These are phyloP conservation scores for Capillidium rhysosporum DNA, from an alignment of 371 early-diverging fungal genomes.

Conservation along the genomic window DNA sequence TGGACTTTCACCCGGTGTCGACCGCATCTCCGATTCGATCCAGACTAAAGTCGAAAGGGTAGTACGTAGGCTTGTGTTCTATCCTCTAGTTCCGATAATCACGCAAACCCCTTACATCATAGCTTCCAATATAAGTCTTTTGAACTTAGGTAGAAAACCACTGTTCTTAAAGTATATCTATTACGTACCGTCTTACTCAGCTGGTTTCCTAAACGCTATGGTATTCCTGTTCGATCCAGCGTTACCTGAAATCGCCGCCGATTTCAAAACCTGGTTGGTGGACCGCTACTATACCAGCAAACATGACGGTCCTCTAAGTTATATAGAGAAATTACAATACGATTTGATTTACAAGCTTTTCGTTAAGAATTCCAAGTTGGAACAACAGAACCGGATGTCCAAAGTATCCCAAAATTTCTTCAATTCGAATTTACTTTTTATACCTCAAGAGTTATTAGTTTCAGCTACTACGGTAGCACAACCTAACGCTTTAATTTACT, in stretches of 20 bases:
- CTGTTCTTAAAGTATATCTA: conserved; percentile 1
- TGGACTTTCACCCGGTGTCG: background rate
- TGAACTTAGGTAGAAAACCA: background rate
- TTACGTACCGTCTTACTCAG: conserved; percentile 6
- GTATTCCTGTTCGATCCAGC: conserved; percentile 7
- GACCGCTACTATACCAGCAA: background rate
- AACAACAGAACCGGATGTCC: background rate
- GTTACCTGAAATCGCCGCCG: conserved; percentile 1
- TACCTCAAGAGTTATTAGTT: conserved; percentile 6
- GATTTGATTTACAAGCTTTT: background rate
- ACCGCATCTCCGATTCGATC: conserved; percentile 1
- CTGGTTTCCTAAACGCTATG: conserved; percentile 1
- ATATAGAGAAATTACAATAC: background rate
- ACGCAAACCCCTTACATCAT: conserved; percentile 7
- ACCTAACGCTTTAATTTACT: no score
- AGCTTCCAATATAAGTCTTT: background rate
- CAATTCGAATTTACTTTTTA: background rate
- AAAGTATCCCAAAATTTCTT: conserved; percentile 1
- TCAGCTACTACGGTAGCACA: background rate
- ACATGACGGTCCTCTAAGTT: background rate
- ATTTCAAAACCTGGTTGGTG: background rate
- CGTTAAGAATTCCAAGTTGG: background rate
- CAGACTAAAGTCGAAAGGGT: conserved; percentile 6
- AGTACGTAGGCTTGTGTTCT: conserved; percentile 6
- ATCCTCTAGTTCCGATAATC: conserved; percentile 6